A percentile compares a stretch with the other conserved stretches of the same genome.
Conservation (phyloP, 306 rosid species). For the Medicago lupulina region DNA sequence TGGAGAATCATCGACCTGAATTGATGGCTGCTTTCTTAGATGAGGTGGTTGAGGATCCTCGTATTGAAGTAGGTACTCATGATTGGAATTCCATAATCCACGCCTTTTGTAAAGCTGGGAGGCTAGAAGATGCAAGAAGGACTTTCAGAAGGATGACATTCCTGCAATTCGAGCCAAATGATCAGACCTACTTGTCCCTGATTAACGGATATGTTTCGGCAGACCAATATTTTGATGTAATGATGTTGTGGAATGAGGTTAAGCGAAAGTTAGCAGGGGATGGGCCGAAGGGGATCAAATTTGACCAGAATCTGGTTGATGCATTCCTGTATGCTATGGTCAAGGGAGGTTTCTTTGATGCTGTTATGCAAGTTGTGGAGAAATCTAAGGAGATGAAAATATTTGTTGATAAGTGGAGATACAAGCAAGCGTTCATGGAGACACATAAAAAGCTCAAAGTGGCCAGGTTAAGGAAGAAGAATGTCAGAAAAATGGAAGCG, state of each 20-base stretch:
- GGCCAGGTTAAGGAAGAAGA: constrained; percentile 74
- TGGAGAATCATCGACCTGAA: constrained; percentile 94
- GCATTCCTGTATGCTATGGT: constrained; percentile 89
- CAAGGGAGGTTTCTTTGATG: constrained; percentile 97
- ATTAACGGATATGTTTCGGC: constrained; percentile 80
- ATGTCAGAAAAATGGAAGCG: constrained; percentile 80
- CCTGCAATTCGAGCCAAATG: constrained; percentile 85
- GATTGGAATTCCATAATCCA: constrained; percentile 97
- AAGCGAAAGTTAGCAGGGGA: constrained; percentile 64
- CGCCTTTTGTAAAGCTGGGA: constrained; percentile 91
- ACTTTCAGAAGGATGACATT: constrained; percentile 91
- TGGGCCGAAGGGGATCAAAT: constrained; percentile 70
- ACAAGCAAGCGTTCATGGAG: constrained; percentile 98
- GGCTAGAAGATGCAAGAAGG: constrained; percentile 92
- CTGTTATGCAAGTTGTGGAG: constrained; percentile 95
- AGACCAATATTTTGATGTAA: constrained; percentile 79
- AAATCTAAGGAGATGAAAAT: constrained; percentile 83
- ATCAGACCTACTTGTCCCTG: constrained; percentile 84
- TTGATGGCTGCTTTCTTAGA: constrained; percentile 97
- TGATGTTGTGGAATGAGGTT: constrained; percentile 95
- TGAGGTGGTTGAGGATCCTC: constrained; percentile 91
- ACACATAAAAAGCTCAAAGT: constrained; percentile 89
- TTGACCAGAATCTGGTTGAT: constrained; percentile 78
- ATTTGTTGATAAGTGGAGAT: constrained; percentile 96
- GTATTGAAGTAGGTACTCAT: constrained; percentile 84